These are phyloP conservation scores for Colletotrichum noveboracense DNA, from an alignment of 2,329 filamentous ascomycete genomes.

Conservation along the genomic window DNA sequence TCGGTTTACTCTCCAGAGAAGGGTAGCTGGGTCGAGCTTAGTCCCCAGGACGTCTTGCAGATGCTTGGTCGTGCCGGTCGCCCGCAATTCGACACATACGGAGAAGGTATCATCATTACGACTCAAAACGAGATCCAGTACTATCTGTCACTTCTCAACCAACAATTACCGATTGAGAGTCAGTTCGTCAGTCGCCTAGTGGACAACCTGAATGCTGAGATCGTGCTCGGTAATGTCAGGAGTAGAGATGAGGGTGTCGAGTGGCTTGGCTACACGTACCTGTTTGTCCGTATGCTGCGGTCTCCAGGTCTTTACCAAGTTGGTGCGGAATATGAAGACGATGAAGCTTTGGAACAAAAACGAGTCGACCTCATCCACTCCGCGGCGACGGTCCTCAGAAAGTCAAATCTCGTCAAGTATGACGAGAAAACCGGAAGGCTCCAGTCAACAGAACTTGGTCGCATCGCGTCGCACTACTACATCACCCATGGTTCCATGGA, in stretches of 20 bases:
- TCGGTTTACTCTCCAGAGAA: constrained; percentile 98
- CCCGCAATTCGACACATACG: constrained; percentile 96
- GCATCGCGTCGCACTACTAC: constrained; percentile 98
- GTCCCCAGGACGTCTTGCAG: constrained; percentile 95
- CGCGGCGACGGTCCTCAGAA: constrained; percentile 85
- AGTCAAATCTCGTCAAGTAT: constrained; percentile 89
- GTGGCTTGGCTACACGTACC: constrained; percentile 97
- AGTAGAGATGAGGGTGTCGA: constrained; percentile 96
- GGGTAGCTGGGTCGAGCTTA: constrained; percentile 97
- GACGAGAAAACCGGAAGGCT: constrained; percentile 91
- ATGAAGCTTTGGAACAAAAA: constrained; percentile 91
- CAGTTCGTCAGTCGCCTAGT: constrained; percentile 92
- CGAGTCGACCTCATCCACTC: constrained; percentile 97
- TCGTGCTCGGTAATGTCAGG: constrained; percentile 92
- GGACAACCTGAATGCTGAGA: constrained; percentile 94
- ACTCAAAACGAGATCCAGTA: constrained; percentile 95
- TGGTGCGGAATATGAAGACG: constrained; percentile 92
- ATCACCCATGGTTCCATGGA: constrained; percentile 96
- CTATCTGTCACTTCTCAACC: constrained; percentile 94
- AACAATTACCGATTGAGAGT: constrained; percentile 96
- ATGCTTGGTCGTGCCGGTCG: constrained; percentile 98
- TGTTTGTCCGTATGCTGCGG: constrained; percentile 96
- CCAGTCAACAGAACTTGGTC: constrained; percentile 90
- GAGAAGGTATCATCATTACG: constrained; percentile 98
- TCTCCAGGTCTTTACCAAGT: constrained; percentile 96